These are phyloP conservation scores for Penicillium lividum DNA, from an alignment of 495 filamentous ascomycete genomes.

Conservation along the genomic window DNA sequence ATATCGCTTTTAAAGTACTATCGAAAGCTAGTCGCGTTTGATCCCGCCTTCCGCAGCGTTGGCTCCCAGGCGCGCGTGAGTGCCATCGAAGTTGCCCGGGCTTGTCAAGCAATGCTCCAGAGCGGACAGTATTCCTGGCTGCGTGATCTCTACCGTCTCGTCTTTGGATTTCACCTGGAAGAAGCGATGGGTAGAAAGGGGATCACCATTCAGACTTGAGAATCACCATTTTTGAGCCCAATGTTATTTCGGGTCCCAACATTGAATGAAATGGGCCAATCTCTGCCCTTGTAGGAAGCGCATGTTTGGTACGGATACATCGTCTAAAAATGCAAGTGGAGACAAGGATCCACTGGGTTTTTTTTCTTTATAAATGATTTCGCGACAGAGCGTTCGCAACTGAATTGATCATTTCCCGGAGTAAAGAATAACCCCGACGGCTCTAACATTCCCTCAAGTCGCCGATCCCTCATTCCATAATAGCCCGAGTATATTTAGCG, in stretches of 20 bases:
- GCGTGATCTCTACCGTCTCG: slow-evolving; percentile 76
- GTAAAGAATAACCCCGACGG: not conserved
- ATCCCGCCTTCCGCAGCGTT: slow-evolving; percentile 62
- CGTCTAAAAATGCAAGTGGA: not conserved
- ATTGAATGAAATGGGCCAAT: not conserved
- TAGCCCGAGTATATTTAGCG: not conserved
- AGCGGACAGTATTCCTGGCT: slow-evolving; percentile 70
- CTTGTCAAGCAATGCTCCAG: slow-evolving; percentile 71
- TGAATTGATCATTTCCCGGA: not conserved
- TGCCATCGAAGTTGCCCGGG: slow-evolving; percentile 72
- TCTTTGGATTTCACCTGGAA: slow-evolving; percentile 80
- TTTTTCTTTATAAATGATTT: not conserved
- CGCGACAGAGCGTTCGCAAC: not conserved
- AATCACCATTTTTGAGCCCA: not conserved
- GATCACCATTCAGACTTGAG: slow-evolving; percentile 48
- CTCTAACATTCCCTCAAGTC: too few species aligned
- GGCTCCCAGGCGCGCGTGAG: slow-evolving; percentile 59
- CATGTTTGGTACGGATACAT: not conserved
- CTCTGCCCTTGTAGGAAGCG: not conserved
- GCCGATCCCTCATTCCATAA: not conserved
- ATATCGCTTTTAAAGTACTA: slow-evolving; percentile 70
- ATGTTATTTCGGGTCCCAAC: not conserved
- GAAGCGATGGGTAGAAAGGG: slow-evolving; percentile 62
- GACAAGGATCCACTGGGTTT: not conserved
- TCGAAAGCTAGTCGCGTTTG: slow-evolving; percentile 70